Evolutionary conservation across 2,329 filamentous ascomycete species (phyloP).

Genomic region (Ophiostoma angusticollis): DNA sequence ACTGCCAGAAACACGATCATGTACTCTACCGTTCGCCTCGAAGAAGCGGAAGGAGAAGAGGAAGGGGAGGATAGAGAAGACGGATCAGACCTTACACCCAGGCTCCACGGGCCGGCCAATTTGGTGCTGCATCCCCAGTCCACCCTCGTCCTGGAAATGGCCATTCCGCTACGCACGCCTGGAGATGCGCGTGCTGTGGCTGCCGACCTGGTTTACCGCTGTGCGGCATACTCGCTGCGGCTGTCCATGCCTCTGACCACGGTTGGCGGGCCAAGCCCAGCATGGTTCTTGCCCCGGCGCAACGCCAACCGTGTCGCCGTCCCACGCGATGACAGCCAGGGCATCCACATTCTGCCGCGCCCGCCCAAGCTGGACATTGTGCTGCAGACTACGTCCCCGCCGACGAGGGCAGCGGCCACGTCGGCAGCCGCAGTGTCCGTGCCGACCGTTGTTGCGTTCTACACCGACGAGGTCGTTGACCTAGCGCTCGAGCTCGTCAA

Average conservation of each 20-base stretch:
- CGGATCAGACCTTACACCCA: neutral
- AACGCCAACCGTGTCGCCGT: constrained; percentile 30
- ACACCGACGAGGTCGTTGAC: constrained; percentile 65
- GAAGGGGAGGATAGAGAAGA: neutral
- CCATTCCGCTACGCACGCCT: constrained; percentile 64
- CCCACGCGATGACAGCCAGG: constrained; percentile 35
- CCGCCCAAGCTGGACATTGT: constrained; percentile 81
- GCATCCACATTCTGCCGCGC: constrained; percentile 66
- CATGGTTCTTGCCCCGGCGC: constrained; percentile 36
- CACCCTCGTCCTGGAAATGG: constrained; percentile 58
- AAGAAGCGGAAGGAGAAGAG: constrained; percentile 12
- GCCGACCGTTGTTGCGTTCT: constrained; percentile 45
- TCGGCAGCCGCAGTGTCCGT: neutral
- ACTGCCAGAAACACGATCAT: neutral
- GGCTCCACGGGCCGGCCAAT: constrained; percentile 30
- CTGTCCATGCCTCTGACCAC: constrained; percentile 46
- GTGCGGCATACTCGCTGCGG: constrained; percentile 52
- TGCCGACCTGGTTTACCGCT: constrained; percentile 49
- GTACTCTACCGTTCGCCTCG: constrained; percentile 5
- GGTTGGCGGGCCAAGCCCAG: constrained; percentile 18
- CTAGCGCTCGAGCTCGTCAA: constrained; percentile 63
- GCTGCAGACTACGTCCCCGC: constrained; percentile 26
- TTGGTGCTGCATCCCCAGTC: constrained; percentile 55
- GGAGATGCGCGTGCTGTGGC: constrained; percentile 59
- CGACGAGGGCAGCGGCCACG: too few species aligned